Percentiles rank a stretch among this genome's conserved stretches.
These are phyloP conservation scores for Pseudozyma tsukubaensis DNA, from an alignment of 1,284 basidiomycete species.

Conservation along the genomic window DNA sequence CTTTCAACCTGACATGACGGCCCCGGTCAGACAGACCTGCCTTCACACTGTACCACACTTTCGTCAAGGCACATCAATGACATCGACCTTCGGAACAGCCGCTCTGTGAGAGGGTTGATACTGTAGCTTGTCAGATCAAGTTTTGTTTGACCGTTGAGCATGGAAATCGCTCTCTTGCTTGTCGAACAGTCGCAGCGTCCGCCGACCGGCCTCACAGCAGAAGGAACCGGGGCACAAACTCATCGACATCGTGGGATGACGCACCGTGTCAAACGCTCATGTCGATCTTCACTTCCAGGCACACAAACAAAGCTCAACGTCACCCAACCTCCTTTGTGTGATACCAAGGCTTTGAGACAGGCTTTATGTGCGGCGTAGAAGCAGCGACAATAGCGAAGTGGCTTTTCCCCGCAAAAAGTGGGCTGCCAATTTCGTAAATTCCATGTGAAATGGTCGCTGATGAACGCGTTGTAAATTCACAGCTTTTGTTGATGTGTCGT, in stretches of 20 bases:
- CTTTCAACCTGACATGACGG: constrained; percentile 10
- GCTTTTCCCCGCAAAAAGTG: constrained; percentile 11
- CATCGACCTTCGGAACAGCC: too few species aligned
- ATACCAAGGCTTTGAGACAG: too few species aligned
- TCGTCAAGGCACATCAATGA: too few species aligned
- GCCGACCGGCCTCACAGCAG: neutral
- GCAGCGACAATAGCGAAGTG: too few species aligned
- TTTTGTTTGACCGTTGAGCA: neutral
- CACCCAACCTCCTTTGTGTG: too few species aligned
- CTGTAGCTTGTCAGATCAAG: neutral
- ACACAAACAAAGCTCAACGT: constrained; percentile 1
- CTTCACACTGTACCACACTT: too few species aligned
- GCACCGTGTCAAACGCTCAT: too few species aligned
- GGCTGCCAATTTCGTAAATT: neutral
- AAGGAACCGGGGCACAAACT: neutral
- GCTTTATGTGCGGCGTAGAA: too few species aligned
- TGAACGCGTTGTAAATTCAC: too few species aligned
- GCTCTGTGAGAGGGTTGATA: too few species aligned
- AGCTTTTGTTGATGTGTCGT: constrained; percentile 4
- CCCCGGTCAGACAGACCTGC: too few species aligned
- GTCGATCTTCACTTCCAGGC: too few species aligned
- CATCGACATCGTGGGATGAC: neutral
- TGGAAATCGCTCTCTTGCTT: neutral
- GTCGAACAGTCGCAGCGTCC: neutral
- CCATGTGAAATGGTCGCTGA: constrained; percentile 17